Conservation (phyloP, 2,329 filamentous ascomycete genomes). For the Xylariaceae sp. region DNA sequence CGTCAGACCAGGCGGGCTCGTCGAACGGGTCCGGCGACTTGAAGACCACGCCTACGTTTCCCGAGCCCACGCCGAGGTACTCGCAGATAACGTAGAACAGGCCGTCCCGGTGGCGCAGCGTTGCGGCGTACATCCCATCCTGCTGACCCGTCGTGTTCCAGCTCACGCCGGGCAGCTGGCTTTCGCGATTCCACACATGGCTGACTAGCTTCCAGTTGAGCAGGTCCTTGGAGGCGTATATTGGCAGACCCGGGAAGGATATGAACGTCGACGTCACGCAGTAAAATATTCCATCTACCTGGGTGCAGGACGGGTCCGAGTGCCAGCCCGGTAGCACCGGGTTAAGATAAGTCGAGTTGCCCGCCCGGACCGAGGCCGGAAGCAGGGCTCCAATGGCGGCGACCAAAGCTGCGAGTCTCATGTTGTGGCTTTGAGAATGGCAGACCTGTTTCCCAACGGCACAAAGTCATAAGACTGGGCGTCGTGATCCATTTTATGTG, state of each 20-base stretch:
- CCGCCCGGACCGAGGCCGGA: not conserved
- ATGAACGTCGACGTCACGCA: slow-evolving; percentile 49
- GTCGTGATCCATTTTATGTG: not conserved
- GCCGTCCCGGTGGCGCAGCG: slow-evolving; percentile 29
- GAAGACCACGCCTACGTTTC: slow-evolving; percentile 31
- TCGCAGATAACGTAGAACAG: slow-evolving; percentile 32
- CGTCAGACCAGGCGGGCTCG: slow-evolving; percentile 38
- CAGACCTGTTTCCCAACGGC: not conserved
- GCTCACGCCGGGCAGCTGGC: slow-evolving; percentile 36
- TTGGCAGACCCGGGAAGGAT: slow-evolving; percentile 46
- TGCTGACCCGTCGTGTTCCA: slow-evolving; percentile 30
- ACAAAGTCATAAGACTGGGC: not conserved
- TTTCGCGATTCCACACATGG: slow-evolving; percentile 37
- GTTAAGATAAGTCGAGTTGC: slow-evolving; percentile 32
- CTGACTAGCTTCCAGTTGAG: slow-evolving; percentile 42
- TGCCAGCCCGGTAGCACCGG: slow-evolving; percentile 46
- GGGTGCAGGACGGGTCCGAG: slow-evolving; percentile 40
- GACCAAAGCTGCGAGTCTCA: slow-evolving; percentile 14
- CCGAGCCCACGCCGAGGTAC: slow-evolving; percentile 22
- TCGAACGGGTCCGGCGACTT: slow-evolving; percentile 37
- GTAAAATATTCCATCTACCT: slow-evolving; percentile 42
- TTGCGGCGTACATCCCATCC: slow-evolving; percentile 33
- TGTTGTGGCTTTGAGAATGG: slow-evolving; percentile 1
- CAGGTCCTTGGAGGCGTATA: slow-evolving; percentile 49
- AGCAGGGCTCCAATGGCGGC: not conserved